phyloP scores from a whole-genome alignment of 805 yeast genomes.

The Kluyveromyces dobzhanskii region DNA sequence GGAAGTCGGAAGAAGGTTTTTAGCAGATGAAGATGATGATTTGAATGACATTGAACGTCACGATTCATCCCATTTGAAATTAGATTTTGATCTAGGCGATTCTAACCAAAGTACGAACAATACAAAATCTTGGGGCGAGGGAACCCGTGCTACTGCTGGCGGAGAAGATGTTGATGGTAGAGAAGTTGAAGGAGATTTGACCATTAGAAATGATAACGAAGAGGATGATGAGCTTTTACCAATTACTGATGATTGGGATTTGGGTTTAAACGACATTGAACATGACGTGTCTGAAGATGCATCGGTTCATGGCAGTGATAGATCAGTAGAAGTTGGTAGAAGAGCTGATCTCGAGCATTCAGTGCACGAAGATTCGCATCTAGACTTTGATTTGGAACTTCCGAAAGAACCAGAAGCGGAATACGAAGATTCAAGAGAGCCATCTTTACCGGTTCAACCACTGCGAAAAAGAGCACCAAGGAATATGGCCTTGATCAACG shows the following conservation, averaged over 20 bases:
- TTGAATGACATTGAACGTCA: slow-evolving; percentile 11
- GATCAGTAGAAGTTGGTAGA: slow-evolving; percentile 63
- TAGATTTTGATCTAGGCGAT: slow-evolving; percentile 29
- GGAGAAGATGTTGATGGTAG: slow-evolving; percentile 3
- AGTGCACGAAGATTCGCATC: slow-evolving; percentile 31
- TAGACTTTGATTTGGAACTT: slow-evolving; percentile 46
- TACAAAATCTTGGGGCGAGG: slow-evolving; percentile 20
- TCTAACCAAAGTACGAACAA: slow-evolving; percentile 7
- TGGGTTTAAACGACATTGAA: slow-evolving; percentile 18
- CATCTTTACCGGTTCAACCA: slow-evolving; percentile 17
- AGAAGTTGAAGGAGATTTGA: slow-evolving; percentile 2
- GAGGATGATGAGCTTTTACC: slow-evolving; percentile 21
- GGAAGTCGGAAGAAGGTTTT: slow-evolving; percentile 26
- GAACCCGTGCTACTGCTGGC: slow-evolving; percentile 12
- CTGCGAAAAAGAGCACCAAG: slow-evolving; percentile 8
- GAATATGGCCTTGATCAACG: slow-evolving; percentile 11
- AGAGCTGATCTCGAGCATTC: slow-evolving; percentile 28
- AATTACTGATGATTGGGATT: slow-evolving; percentile 22
- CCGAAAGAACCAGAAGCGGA: slow-evolving; percentile 30
- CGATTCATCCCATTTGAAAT: slow-evolving; percentile 19
- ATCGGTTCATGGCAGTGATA: slow-evolving; percentile 34
- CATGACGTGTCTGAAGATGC: slow-evolving; percentile 4
- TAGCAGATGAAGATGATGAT: slow-evolving; percentile 13
- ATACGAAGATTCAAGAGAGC: slow-evolving; percentile 25
- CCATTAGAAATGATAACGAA: background rate